Percentiles rank a stretch among this genome's conserved stretches.
Conservation (phyloP, 805 yeast genomes). For the Priceomyces carsonii region DNA sequence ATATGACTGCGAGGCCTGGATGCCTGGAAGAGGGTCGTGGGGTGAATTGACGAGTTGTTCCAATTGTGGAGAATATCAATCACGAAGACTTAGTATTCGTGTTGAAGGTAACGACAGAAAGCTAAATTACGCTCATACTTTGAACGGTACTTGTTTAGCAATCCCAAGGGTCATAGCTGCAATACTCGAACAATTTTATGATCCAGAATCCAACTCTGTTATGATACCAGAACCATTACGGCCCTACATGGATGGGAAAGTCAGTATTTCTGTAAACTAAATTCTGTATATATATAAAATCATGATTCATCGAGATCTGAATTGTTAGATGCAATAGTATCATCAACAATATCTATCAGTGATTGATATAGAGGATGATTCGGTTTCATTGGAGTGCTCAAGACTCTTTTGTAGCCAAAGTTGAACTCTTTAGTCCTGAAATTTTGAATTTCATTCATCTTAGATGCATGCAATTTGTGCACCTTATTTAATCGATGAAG, state of each 20-base stretch:
- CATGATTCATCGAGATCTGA: slow-evolving; percentile 10
- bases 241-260: slow-evolving; percentile 70
- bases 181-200: slow-evolving; percentile 81
- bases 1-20: slow-evolving; percentile 94
- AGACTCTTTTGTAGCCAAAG: slow-evolving; percentile 20
- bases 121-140: slow-evolving; percentile 67
- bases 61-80: slow-evolving; percentile 89
- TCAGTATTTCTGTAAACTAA: slow-evolving; percentile 20
- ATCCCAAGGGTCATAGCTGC: slow-evolving; percentile 90
- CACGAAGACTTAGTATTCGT: slow-evolving; percentile 76
- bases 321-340: slow-evolving; percentile 11
- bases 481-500: slow-evolving; percentile 14
- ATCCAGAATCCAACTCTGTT: slow-evolving; percentile 53
- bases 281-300: slow-evolving; percentile 10
- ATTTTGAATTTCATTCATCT: slow-evolving; percentile 15
- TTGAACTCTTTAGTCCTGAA: slow-evolving; percentile 4
- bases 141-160: slow-evolving; percentile 96
- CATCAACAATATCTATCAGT: slow-evolving; percentile 8
- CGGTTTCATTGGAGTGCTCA: slow-evolving; percentile 24
- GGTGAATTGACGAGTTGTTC: slow-evolving; percentile 93
- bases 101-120: slow-evolving; percentile 37
- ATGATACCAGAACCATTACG: slow-evolving; percentile 67
- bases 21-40: slow-evolving; percentile 94
- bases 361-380: slow-evolving; percentile 3
- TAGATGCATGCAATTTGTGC: slow-evolving; percentile 22